Conservation (phyloP, 495 filamentous ascomycete genomes). For the Sordaria brevicollis region DNA sequence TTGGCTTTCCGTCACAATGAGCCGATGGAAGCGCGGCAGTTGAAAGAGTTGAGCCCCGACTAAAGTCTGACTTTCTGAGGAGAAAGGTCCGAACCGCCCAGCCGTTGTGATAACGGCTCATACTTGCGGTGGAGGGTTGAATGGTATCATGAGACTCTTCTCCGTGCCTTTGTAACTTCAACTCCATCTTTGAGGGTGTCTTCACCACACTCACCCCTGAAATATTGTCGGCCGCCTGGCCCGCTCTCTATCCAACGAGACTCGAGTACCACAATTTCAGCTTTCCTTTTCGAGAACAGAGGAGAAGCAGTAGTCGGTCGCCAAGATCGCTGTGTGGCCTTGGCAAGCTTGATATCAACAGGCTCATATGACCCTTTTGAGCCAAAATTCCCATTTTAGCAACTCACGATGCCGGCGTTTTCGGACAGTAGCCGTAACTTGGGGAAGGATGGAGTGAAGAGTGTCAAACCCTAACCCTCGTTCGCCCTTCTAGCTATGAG, state of each 20-base stretch:
- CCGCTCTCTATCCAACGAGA: neutral
- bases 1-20: neutral
- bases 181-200: neutral
- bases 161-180: neutral
- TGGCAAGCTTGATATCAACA: neutral
- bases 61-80: neutral
- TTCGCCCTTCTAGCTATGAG: neutral
- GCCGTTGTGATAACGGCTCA: neutral
- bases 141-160: neutral
- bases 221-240: neutral
- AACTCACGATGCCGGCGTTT: neutral
- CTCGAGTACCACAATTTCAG: neutral
- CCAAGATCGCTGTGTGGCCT: neutral
- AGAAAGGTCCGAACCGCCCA: neutral
- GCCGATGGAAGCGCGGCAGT: neutral
- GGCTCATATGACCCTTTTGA: neutral
- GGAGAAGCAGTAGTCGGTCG: neutral
- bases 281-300: neutral
- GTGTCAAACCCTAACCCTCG: neutral
- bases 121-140: neutral
- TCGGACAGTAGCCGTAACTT: neutral
- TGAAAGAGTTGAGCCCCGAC: neutral
- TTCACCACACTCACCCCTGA: neutral
- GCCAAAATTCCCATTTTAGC: neutral
- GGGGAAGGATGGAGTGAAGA: neutral